Evolutionary conservation across 1,139 yeast genomes (phyloP), one percentile per base, ranked within the genome.

Genomic region (Candida neerlandica): DNA sequence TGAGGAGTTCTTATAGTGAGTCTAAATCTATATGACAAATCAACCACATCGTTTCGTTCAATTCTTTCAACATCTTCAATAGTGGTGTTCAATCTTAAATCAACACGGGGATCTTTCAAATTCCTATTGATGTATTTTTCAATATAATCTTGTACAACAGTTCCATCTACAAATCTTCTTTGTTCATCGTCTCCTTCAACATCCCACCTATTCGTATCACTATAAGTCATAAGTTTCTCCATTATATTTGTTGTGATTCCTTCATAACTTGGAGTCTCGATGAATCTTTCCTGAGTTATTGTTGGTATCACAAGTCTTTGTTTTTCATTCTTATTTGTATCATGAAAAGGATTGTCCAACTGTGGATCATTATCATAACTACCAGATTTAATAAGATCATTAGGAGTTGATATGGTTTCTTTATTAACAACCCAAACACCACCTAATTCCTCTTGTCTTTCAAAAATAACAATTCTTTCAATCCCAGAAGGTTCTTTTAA

Each of bases 221-320:
- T 70, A 45, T 58, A 77, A 0, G 81, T 73, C 80, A 77, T 76
- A 55, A 75, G 54, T n/a, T 63, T 64, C 52, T 75, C 79, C 11
- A 73, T 68, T 33, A 76, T 65, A 51, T 77, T 77, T 7, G 81
- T 74, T 35, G 64, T 65, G 45, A 77, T 62, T 1, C 67, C 66
- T 35, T 58, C 55, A 53, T 77, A 76, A 15, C 77, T 67, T 0
- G 80, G 75, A 1, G 79, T 74, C 40, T 71, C 67, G 23, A 58
- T 51, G 45, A 67, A 75, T 44, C 69, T 55, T 45, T 65, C 64
- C 43, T 55, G 58, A 2, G 35, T 59, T 5, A 44, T 34, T 39
- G 43, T 52, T 6, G 57, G 55, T 6, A 51, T 37, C 10, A 53
- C 40, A 2, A 59, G 34, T 29, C 47, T 41, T 26, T 45, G 30